Evolutionary conservation across 1,139 yeast species (phyloP).

Genomic region (Saccharomyces pastorianus): DNA sequence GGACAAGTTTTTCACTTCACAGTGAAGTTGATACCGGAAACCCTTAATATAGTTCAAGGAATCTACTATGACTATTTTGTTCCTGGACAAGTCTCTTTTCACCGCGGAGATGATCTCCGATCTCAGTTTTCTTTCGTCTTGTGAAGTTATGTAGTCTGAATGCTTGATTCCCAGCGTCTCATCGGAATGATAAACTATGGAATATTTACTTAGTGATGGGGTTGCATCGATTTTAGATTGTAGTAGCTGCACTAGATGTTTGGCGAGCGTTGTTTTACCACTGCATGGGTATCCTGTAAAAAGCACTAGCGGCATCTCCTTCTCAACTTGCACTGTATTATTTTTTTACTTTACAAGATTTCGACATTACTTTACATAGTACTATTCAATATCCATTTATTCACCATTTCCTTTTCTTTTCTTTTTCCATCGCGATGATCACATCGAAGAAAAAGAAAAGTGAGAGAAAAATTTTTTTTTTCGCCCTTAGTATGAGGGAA

Average conservation of each 20-base stretch:
- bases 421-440: not conserved
- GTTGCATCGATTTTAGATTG: conserved; percentile 48
- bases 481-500: not conserved
- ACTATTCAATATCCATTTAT: not conserved
- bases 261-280: conserved; percentile 76
- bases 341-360: not conserved
- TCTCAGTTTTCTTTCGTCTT: conserved; percentile 70
- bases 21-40: conserved; percentile 82
- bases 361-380: not conserved
- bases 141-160: conserved; percentile 53
- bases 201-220: conserved; percentile 37
- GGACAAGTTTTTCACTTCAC: conserved; percentile 76
- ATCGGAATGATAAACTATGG: conserved; percentile 67
- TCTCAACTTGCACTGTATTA: not conserved
- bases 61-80: conserved; percentile 73
- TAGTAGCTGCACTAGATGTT: conserved; percentile 42
- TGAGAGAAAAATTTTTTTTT: not conserved
- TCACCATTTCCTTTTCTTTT: not conserved
- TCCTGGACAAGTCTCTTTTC: conserved; percentile 63
- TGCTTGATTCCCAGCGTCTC: conserved; percentile 68
- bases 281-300: conserved; percentile 80
- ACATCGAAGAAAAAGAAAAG: not conserved
- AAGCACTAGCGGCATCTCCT: conserved; percentile 72
- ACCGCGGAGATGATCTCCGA: conserved; percentile 86
- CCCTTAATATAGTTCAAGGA: conserved; percentile 89